Evolutionary conservation across 2,329 filamentous ascomycete species (phyloP).

Genomic region (Fusarium sp.): DNA sequence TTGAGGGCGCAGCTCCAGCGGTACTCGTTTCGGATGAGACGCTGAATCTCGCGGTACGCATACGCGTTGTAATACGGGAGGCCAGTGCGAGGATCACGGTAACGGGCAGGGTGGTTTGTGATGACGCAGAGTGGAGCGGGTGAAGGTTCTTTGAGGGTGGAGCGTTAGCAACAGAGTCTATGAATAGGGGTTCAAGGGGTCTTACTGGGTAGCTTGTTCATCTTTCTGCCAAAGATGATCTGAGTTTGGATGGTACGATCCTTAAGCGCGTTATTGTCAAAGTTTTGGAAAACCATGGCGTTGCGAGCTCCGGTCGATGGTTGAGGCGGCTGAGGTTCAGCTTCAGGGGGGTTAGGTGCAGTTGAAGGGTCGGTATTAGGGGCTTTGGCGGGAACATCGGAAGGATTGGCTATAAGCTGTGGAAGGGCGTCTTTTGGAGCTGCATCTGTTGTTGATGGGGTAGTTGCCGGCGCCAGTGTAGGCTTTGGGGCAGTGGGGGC

Average conservation of each 20-base stretch:
- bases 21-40: conserved; percentile 78
- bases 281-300: conserved; percentile 71
- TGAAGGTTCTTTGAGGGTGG: conserved; percentile 58
- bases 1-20: conserved; percentile 85
- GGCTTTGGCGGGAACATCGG: conserved; percentile 10
- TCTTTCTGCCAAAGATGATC: conserved; percentile 70
- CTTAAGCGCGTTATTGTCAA: conserved; percentile 66
- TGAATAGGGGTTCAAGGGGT: conserved; percentile 12
- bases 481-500: not conserved
- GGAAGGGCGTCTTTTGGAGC: conserved; percentile 1
- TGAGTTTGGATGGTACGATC: conserved; percentile 69
- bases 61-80: conserved; percentile 83
- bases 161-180: conserved; percentile 6
- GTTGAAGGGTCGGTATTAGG: conserved; percentile 20
- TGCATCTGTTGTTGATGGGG: conserved; percentile 4
- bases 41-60: conserved; percentile 86
- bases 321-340: conserved; percentile 39
- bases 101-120: conserved; percentile 83
- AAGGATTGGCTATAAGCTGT: conserved; percentile 23
- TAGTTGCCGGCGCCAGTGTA: not conserved
- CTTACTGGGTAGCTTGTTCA: conserved; percentile 68
- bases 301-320: conserved; percentile 62
- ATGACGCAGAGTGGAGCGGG: conserved; percentile 78
- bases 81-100: conserved; percentile 86
- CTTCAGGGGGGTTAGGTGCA: conserved; percentile 1